These are phyloP conservation scores for Ustilago curta DNA, from an alignment of 1,284 basidiomycete species.

Conservation along the genomic window DNA sequence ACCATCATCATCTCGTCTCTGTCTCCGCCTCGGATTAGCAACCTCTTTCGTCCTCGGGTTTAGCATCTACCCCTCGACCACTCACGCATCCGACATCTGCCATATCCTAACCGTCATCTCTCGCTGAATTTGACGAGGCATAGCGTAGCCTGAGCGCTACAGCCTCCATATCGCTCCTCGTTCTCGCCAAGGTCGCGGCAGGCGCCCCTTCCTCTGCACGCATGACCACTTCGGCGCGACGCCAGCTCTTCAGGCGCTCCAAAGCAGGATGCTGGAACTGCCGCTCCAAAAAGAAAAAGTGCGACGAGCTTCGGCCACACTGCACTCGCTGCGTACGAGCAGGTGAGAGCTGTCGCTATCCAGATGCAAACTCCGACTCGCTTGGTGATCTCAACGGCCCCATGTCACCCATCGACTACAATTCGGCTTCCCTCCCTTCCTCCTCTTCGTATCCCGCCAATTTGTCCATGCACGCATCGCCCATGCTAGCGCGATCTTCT, in stretches of 20 bases:
- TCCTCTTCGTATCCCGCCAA: constrained; percentile 29
- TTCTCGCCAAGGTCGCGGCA: constrained; percentile 38
- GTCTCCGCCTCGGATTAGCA: background rate
- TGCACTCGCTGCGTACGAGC: constrained; percentile 46
- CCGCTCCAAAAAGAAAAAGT: constrained; percentile 54
- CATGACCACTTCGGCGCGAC: constrained; percentile 49
- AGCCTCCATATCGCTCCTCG: constrained; percentile 26
- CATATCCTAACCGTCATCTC: background rate
- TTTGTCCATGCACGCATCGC: constrained; percentile 27
- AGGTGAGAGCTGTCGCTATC: constrained; percentile 47
- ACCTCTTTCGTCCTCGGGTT: background rate
- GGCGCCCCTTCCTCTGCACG: constrained; percentile 24
- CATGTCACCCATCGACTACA: constrained; percentile 19
- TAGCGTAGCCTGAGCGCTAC: constrained; percentile 23
- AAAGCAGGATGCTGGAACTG: constrained; percentile 53
- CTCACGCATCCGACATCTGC: background rate
- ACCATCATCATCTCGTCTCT: background rate
- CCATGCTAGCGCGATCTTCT: constrained; percentile 40
- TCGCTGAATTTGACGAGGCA: constrained; percentile 10
- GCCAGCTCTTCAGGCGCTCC: constrained; percentile 51
- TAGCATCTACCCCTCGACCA: background rate
- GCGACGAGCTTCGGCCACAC: constrained; percentile 47
- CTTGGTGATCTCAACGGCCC: constrained; percentile 14
- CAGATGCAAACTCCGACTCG: constrained; percentile 34
- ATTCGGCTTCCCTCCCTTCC: constrained; percentile 27